Evolutionary conservation across 2,329 filamentous ascomycete genomes (phyloP), one percentile per base, ranked within the genome.

Genomic region (Apiospora marii): DNA sequence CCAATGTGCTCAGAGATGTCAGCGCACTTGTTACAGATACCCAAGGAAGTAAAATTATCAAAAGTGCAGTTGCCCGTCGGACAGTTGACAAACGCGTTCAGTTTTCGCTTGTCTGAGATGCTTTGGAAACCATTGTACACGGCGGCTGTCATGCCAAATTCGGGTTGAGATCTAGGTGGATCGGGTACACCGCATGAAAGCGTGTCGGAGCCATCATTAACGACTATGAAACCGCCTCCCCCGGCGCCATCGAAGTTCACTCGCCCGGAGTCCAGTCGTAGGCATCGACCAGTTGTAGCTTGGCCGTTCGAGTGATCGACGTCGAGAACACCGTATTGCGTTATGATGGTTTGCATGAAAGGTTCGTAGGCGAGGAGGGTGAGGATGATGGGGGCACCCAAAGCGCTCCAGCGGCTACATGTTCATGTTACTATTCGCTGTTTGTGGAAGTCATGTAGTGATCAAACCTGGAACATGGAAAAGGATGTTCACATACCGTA

Each of bases 31-130:
- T 43, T 68, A 14, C 70, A 71, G 3, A 71, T 30, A 22, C 43
- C 61, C 41, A 71, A 37, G 8, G 61, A 67, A 3, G n/a, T 7
- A n/a, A 49, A 49, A 19, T 37, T 8, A 22, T 43, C 24, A 22
- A 43, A 71, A 3, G 58, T 71, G 22, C 58, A 68, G 61, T 71
- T 71, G 14, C 70, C 70, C 2, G 30, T 48, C 14, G 44, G 22
- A 19, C 70, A 71, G 22, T 1, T 34, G 22, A 24, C 64, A 27
- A 43, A 24, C 16, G 43, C 24, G 1, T 41, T 44, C 5, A 37
- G 30, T 6, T 12, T 61, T 19, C 8, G 53, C 3, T 30, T 61
- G 30, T 46, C 24, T 3, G 44, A 16, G 30, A 7, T 43, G 27
- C 19, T 64, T 16, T 46, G 46, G 7, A 68, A 49, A 6, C 70